Base-by-base conservation (phyloP, 371 early-diverging fungal species). In the Paraphysoderma sedebokerense region DNA sequence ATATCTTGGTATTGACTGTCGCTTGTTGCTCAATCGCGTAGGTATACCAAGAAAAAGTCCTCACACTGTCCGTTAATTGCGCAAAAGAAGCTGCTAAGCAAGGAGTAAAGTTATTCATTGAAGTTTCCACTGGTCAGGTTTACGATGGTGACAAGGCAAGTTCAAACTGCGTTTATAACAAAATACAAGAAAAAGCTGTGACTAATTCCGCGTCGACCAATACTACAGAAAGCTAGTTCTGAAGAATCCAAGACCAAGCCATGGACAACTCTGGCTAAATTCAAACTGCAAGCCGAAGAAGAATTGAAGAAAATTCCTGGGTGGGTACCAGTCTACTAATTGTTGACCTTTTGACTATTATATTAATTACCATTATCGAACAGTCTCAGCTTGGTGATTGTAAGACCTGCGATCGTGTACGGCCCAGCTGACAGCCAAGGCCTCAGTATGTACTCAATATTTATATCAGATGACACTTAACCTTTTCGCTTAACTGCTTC, bases 371-470 rank as follows among this genome's bases (percentile, higher is more conserved):
- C 32, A 30, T 39, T 51, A 32, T 40, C 20, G 12, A 8, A 12
- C 47, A 79, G 79, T 17, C 60, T 88, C 36, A 79, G 83, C 42
- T 58, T 82, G 32, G 69, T 90, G 11, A 79, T 92, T 32, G 44
- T 91, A 36, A 72, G 93, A n/a, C 90, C 91, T 28, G 80, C 88
- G n/a, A 65, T 87, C 29, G 77, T 89, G 22, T 92, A 91, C 56
- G 93, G 93, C 2, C 74, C 79, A 9, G 81, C 78, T 24, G 89
- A 86, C 45, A 60, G 74, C 34, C 53, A 61, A 17, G 86, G 85
- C 22, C 59, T 89, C 47, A 84, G 85, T 85, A 70, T 59, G 75
- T 67, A 28, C 30, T 11, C 6, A 32, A 8, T 1, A 4, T 30
- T 46, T 20, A 7, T 12, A 7, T 29, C n/a, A n/a, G n/a, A n/a